phyloP scores from a whole-genome alignment of 306 rosid species.

The Cucumis melo region DNA sequence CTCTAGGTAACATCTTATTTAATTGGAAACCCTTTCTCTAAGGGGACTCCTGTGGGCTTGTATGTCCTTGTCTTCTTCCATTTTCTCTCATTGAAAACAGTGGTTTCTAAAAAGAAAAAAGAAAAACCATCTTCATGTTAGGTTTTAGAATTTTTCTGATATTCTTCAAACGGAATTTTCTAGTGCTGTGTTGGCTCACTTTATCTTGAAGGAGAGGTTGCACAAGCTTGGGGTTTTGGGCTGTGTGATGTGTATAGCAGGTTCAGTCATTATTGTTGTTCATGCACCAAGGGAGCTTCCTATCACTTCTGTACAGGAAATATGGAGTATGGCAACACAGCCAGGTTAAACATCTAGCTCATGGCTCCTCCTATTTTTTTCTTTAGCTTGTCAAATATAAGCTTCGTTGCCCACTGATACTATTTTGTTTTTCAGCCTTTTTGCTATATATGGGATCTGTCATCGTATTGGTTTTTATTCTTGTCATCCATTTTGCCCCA shows the following conservation, averaged over 20 bases:
- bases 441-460: constrained; percentile 56
- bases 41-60: too few species aligned
- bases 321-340: constrained; percentile 81
- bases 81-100: too few species aligned
- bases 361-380: background rate
- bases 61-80: too few species aligned
- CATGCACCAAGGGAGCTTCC: constrained; percentile 68
- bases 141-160: background rate
- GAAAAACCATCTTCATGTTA: background rate
- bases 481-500: constrained; percentile 66
- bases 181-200: constrained; percentile 77
- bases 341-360: constrained; percentile 40
- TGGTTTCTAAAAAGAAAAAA: too few species aligned
- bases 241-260: constrained; percentile 71
- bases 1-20: too few species aligned
- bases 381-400: background rate
- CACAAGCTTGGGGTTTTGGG: constrained; percentile 68
- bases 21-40: too few species aligned
- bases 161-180: constrained; percentile 1
- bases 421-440: constrained; percentile 44
- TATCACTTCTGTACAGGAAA: constrained; percentile 54
- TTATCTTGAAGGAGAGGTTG: constrained; percentile 66
- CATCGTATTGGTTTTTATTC: constrained; percentile 50
- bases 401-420: constrained; percentile 9
- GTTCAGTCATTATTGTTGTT: constrained; percentile 51